Conservation (phyloP, 306 rosid species). For the Quercus mongolica region DNA sequence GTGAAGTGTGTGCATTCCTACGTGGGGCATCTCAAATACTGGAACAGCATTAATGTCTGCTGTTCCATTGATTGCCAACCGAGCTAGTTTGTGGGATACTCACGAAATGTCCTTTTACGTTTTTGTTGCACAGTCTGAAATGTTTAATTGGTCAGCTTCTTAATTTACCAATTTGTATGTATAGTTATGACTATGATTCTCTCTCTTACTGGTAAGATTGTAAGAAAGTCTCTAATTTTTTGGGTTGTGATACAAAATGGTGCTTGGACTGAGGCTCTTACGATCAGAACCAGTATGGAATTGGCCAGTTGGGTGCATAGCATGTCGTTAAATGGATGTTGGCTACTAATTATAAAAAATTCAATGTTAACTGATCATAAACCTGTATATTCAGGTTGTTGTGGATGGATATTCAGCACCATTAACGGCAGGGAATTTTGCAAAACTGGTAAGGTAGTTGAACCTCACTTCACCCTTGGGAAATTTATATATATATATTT, state of each 20-base stretch:
- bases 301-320: neutral
- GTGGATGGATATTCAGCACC: constrained; percentile 95
- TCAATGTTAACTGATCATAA: constrained; percentile 15
- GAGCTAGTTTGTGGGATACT: neutral
- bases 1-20: neutral
- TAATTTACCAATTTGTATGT: neutral
- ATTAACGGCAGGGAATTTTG: constrained; percentile 80
- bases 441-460: constrained; percentile 98
- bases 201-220: neutral
- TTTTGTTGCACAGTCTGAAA: neutral
- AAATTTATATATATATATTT: neutral
- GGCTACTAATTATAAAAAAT: neutral
- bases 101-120: neutral
- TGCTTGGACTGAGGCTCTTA: neutral
- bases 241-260: neutral
- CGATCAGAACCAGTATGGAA: neutral
- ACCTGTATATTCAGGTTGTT: constrained; percentile 55
- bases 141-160: neutral
- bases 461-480: constrained; percentile 40
- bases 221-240: neutral
- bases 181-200: neutral
- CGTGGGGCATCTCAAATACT: neutral
- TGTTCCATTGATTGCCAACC: neutral
- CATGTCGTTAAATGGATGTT: neutral
- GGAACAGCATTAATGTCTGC: neutral